Evolutionary conservation across 2,329 filamentous ascomycete genomes (phyloP).

Genomic region (Fusarium verrucosum): DNA sequence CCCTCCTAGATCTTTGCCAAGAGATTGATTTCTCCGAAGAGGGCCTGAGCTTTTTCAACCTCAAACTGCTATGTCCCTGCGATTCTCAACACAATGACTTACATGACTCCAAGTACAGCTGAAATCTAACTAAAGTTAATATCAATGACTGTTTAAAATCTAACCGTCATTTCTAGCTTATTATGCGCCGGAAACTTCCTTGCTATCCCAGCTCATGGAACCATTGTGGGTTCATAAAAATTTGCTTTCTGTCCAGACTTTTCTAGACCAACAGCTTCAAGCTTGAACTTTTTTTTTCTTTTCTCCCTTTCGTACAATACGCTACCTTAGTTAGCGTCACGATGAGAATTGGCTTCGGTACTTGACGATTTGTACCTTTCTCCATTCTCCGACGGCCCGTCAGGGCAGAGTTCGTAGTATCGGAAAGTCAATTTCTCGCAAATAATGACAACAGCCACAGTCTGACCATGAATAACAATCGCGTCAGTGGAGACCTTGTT

Average conservation of each 20-base stretch:
- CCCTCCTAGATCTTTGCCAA: conserved; percentile 36
- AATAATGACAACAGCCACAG: conserved; percentile 25
- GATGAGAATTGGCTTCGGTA: conserved; percentile 21
- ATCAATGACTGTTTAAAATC: background rate
- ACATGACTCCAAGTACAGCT: conserved; percentile 9
- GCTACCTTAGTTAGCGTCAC: conserved; percentile 20
- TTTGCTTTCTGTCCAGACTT: conserved; percentile 30
- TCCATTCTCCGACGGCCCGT: conserved; percentile 3
- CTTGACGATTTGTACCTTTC: conserved; percentile 15
- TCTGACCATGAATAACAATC: conserved; percentile 14
- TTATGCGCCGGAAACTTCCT: conserved; percentile 4
- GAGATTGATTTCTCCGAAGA: conserved; percentile 39
- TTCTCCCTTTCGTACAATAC: background rate
- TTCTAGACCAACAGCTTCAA: conserved; percentile 23
- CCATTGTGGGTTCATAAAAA: conserved; percentile 33
- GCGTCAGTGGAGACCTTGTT: conserved; percentile 8
- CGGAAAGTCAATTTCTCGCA: conserved; percentile 1
- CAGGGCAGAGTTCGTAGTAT: conserved; percentile 4
- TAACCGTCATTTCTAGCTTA: conserved; percentile 11
- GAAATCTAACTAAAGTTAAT: background rate
- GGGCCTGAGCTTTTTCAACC: conserved; percentile 15
- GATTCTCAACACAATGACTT: background rate
- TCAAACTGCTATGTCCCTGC: too few relatives aligned
- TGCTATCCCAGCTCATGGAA: conserved; percentile 10
- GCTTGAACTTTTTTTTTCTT: conserved; percentile 6